Evolutionary conservation across 2,329 filamentous ascomycete genomes (phyloP).

Genomic region (Neobulgaria alba): DNA sequence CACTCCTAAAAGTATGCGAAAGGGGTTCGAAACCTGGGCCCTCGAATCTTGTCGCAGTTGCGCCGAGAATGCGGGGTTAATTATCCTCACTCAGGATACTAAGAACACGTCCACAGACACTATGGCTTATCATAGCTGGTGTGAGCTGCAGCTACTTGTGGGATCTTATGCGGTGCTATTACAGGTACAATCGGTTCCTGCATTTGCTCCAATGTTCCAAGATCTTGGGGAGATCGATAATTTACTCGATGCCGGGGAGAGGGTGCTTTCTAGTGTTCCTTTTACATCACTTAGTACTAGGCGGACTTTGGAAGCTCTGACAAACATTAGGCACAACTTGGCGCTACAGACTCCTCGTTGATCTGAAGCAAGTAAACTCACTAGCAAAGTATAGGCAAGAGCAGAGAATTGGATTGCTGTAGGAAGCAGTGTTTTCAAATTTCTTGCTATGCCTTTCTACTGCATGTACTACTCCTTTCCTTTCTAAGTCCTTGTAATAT

Average conservation of each 20-base stretch:
- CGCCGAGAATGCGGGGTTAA: background rate
- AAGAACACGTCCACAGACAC: background rate
- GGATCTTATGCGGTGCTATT: background rate
- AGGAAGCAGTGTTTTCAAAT: too few relatives aligned
- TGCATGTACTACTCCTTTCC: too few relatives aligned
- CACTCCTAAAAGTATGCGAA: background rate
- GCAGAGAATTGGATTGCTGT: too few relatives aligned
- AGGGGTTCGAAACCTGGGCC: background rate
- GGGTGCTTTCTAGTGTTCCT: background rate
- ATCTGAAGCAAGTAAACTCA: too few relatives aligned
- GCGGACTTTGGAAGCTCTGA: background rate
- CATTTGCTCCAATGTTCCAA: background rate
- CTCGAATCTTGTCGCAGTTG: background rate
- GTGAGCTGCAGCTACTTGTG: constrained; percentile 1
- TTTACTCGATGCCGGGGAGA: background rate
- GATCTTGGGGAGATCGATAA: background rate
- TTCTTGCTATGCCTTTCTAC: too few relatives aligned
- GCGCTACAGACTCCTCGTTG: too few relatives aligned
- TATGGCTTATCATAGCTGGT: background rate
- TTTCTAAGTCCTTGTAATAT: too few relatives aligned
- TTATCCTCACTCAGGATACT: constrained; percentile 1
- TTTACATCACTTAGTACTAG: background rate
- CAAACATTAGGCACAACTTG: background rate
- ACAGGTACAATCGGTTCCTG: background rate
- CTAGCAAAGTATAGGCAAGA: too few relatives aligned